A percentile compares a stretch with the other conserved stretches of the same genome.
phyloP scores from a whole-genome alignment of 2,329 filamentous ascomycete genomes.

The Uncinocarpus reesii region DNA sequence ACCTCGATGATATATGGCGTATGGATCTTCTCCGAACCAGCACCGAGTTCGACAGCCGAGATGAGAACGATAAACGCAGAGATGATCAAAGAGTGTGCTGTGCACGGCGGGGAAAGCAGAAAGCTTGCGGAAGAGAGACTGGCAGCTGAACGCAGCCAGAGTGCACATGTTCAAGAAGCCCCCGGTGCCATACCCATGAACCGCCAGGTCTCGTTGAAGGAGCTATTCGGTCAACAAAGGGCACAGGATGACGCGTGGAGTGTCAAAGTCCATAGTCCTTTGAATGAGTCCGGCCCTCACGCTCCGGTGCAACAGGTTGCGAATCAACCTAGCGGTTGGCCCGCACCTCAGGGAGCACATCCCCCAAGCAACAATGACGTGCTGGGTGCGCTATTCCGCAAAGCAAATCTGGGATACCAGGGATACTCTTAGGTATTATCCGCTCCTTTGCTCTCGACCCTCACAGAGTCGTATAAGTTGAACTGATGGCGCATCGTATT shows the following conservation, averaged over 20 bases:
- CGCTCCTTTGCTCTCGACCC: neutral
- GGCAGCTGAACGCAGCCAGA: constrained; percentile 23
- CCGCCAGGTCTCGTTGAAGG: constrained; percentile 44
- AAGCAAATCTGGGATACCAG: constrained; percentile 24
- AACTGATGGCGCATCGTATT: neutral
- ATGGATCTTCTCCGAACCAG: constrained; percentile 54
- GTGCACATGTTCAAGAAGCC: constrained; percentile 29
- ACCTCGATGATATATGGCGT: constrained; percentile 44
- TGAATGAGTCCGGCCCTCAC: constrained; percentile 5
- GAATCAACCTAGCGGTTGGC: constrained; percentile 1
- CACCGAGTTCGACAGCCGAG: constrained; percentile 45
- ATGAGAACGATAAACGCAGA: constrained; percentile 43
- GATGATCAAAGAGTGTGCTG: constrained; percentile 47
- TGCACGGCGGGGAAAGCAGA: constrained; percentile 42
- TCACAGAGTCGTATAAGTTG: neutral
- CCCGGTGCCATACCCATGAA: constrained; percentile 40
- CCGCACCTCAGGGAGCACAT: neutral
- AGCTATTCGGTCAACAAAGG: constrained; percentile 47
- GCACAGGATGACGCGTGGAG: constrained; percentile 44
- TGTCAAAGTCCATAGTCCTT: constrained; percentile 37
- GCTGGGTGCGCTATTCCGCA: constrained; percentile 27
- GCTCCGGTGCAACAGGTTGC: neutral
- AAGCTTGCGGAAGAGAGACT: constrained; percentile 34
- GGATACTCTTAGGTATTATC: constrained; percentile 3
- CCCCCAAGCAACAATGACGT: constrained; percentile 10